Conservation (phyloP, 2,329 filamentous ascomycete genomes). For the Phialemonium atrogriseum region DNA sequence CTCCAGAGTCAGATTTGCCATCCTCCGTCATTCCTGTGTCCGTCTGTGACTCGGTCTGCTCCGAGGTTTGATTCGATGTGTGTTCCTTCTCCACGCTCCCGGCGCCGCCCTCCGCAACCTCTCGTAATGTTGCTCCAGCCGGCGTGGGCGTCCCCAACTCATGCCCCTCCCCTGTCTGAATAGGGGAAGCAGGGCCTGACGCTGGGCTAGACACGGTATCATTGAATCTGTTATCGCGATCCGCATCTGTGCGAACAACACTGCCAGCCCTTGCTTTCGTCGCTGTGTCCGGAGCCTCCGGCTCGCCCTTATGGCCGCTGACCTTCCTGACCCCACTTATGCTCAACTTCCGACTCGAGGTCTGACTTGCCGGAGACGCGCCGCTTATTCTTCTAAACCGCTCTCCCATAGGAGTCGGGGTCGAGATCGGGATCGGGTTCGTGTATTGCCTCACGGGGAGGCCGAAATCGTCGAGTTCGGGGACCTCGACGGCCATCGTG, state of each 20-base stretch:
- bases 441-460: constrained; percentile 49
- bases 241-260: constrained; percentile 12
- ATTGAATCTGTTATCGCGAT: constrained; percentile 18
- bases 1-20: neutral
- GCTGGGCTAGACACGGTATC: constrained; percentile 14
- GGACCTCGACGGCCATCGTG: constrained; percentile 22
- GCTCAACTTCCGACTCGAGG: neutral
- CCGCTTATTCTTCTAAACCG: no score
- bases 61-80: neutral
- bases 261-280: constrained; percentile 2
- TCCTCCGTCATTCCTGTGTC: constrained; percentile 1
- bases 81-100: no score
- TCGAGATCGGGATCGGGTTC: constrained; percentile 2
- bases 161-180: no score
- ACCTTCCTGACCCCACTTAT: neutral
- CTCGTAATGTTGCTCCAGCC: no score
- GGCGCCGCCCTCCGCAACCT: neutral
- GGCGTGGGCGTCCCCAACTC: neutral
- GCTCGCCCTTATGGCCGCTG: neutral
- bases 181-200: no score
- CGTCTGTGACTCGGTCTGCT: neutral
- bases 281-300: constrained; percentile 9
- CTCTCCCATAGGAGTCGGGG: neutral
- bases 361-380: neutral
- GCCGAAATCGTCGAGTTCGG: constrained; percentile 63